Conservation (phyloP, 192 early-diverging fungal species). For the Coemansia sp. region DNA sequence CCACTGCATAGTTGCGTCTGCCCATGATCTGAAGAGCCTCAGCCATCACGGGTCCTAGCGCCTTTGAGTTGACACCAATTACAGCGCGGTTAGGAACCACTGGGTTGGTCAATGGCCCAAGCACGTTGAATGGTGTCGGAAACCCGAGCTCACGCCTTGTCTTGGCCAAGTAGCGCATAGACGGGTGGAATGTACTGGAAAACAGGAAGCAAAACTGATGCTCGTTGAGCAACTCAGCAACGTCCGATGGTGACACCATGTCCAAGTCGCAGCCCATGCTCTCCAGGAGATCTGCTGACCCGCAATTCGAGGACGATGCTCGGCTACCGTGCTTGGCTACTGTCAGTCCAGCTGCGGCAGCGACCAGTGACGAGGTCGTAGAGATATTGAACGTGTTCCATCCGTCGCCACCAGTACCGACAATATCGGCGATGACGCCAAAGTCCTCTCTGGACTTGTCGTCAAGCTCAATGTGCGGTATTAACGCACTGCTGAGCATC, state of each 20-base stretch:
- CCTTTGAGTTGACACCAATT: constrained; percentile 81
- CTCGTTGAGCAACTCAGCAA: constrained; percentile 60
- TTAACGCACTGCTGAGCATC: constrained; percentile 70
- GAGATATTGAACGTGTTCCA: constrained; percentile 95
- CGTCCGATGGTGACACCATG: constrained; percentile 61
- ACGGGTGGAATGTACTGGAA: constrained; percentile 86
- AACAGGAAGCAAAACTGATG: constrained; percentile 88
- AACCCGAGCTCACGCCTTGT: constrained; percentile 83
- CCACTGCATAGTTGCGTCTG: constrained; percentile 77
- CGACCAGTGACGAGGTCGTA: constrained; percentile 85
- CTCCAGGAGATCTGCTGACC: constrained; percentile 92
- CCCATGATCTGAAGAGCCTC: constrained; percentile 76
- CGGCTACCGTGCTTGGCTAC: constrained; percentile 96
- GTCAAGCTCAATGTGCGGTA: constrained; percentile 56
- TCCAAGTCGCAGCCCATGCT: constrained; percentile 71
- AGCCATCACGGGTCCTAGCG: constrained; percentile 75
- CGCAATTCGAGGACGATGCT: constrained; percentile 82
- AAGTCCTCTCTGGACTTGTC: constrained; percentile 22
- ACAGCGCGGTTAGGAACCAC: constrained; percentile 73
- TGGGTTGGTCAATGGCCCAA: constrained; percentile 90
- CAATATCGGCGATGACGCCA: constrained; percentile 75
- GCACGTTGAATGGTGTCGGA: constrained; percentile 88
- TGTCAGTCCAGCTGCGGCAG: constrained; percentile 84
- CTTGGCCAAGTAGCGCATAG: constrained; percentile 76
- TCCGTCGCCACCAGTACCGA: constrained; percentile 95